phyloP scores from a whole-genome alignment of 176 grass and related monocot genomes.

The Juncus effusus region DNA sequence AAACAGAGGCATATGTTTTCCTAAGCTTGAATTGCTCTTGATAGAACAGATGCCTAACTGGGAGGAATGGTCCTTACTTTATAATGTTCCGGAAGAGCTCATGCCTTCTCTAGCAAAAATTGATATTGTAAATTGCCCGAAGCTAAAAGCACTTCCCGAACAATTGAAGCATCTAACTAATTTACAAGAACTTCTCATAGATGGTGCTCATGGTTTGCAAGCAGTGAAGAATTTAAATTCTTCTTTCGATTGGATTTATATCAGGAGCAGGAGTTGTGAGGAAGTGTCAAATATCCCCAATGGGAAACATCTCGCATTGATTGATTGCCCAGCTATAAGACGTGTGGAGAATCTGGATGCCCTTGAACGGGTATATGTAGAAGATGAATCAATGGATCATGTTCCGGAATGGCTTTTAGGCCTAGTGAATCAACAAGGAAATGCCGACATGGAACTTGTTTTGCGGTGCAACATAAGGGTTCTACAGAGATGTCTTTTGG shows the following conservation, averaged over 20 bases:
- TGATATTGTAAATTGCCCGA: not conserved
- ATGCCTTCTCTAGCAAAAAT: slow-evolving; percentile 20
- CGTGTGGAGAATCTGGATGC: slow-evolving; percentile 21
- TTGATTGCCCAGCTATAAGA: not conserved
- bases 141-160: slow-evolving; percentile 25
- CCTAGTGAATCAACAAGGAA: not conserved
- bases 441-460: slow-evolving; percentile 2
- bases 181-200: not conserved
- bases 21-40: slow-evolving; percentile 25
- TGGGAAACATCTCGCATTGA: not conserved
- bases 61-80: slow-evolving; percentile 29
- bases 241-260: not conserved
- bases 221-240: slow-evolving; percentile 12
- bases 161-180: not conserved
- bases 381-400: not conserved
- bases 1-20: slow-evolving; percentile 17
- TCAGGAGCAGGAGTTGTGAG: not conserved
- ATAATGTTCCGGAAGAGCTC: not conserved
- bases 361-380: not conserved
- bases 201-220: not conserved
- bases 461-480: slow-evolving; percentile 1
- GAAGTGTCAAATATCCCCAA: slow-evolving; percentile 25
- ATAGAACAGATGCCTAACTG: slow-evolving; percentile 29
- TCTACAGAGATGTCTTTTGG: slow-evolving; percentile 25
- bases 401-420: slow-evolving; percentile 24